These are phyloP conservation scores for Ustilago shanxiensis DNA, from an alignment of 1,284 basidiomycete species.

Conservation along the genomic window DNA sequence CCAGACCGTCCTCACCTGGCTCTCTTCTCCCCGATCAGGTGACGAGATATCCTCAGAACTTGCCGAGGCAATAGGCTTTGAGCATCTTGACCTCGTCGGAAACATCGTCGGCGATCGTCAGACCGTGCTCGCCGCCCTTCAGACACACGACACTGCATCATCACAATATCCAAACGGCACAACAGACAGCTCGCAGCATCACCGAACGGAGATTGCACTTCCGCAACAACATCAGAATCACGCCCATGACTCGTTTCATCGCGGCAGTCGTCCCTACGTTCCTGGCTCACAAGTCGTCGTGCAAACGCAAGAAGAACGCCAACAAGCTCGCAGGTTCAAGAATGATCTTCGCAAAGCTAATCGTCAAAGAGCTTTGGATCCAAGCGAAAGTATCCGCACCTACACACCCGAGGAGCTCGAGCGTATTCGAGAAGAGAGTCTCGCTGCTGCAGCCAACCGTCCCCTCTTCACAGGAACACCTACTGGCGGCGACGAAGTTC, in stretches of 20 bases:
- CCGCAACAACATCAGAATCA: slow-evolving; percentile 47
- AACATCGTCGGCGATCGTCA: slow-evolving; percentile 71
- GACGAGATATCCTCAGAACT: slow-evolving; percentile 84
- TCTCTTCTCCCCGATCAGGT: slow-evolving; percentile 33
- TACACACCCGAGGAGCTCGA: slow-evolving; percentile 76
- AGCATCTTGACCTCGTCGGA: slow-evolving; percentile 77
- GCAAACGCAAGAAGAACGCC: slow-evolving; percentile 64
- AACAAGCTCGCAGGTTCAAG: slow-evolving; percentile 64
- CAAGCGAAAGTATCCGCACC: slow-evolving; percentile 50
- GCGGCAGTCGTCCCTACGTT: slow-evolving; percentile 56
- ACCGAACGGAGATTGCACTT: slow-evolving; percentile 14
- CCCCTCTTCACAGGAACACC: slow-evolving; percentile 77
- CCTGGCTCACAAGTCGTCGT: slow-evolving; percentile 68
- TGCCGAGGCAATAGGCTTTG: slow-evolving; percentile 86
- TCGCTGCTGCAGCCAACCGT: slow-evolving; percentile 78
- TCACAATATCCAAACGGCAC: slow-evolving; percentile 19
- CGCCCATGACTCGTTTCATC: slow-evolving; percentile 29
- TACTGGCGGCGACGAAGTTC: slow-evolving; percentile 74
- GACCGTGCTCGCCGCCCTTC: slow-evolving; percentile 48
- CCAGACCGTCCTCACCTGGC: slow-evolving; percentile 22
- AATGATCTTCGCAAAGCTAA: slow-evolving; percentile 44
- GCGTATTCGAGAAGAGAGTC: slow-evolving; percentile 77
- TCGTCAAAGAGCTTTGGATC: slow-evolving; percentile 18
- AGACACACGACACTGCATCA: neutral
- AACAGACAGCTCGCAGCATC: slow-evolving; percentile 23